phyloP scores from a whole-genome alignment of 805 yeast genomes.

The Monosporozyma yasuniensis region DNA sequence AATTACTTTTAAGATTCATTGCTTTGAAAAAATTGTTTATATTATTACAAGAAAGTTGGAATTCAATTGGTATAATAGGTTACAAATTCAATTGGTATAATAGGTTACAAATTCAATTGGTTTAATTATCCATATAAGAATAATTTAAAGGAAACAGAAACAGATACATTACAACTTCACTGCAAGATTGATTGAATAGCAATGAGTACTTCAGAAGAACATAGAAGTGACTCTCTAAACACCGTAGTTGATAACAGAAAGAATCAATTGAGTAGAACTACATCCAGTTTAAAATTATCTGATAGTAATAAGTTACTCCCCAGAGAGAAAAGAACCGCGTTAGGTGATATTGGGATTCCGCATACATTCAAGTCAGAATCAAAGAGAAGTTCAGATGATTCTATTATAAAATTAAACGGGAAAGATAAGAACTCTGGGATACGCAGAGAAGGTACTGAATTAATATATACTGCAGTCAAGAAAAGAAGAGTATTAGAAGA shows the following conservation, averaged over 20 bases:
- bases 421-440: not conserved
- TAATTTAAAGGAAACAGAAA: not conserved
- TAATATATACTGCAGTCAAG: slow-evolving; percentile 6
- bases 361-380: not conserved
- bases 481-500: slow-evolving; percentile 8
- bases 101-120: not conserved
- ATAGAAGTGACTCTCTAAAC: not conserved
- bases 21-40: not conserved
- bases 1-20: not conserved
- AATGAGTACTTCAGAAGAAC: not conserved
- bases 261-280: not conserved
- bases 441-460: slow-evolving; percentile 3
- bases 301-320: not conserved
- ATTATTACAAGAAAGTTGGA: not conserved
- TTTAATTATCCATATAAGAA: not conserved
- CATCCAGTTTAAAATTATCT: not conserved
- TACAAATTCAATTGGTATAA: not conserved
- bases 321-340: not conserved
- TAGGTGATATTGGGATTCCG: not conserved
- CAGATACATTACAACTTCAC: not conserved
- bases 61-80: not conserved
- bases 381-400: not conserved
- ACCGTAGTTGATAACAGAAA: not conserved
- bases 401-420: not conserved
- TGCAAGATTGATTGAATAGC: not conserved